A percentile compares a stretch with the other conserved stretches of the same genome.
These are phyloP conservation scores for Vitis rotundifolia DNA, from an alignment of 164 flowering plant species.

Conservation along the genomic window DNA sequence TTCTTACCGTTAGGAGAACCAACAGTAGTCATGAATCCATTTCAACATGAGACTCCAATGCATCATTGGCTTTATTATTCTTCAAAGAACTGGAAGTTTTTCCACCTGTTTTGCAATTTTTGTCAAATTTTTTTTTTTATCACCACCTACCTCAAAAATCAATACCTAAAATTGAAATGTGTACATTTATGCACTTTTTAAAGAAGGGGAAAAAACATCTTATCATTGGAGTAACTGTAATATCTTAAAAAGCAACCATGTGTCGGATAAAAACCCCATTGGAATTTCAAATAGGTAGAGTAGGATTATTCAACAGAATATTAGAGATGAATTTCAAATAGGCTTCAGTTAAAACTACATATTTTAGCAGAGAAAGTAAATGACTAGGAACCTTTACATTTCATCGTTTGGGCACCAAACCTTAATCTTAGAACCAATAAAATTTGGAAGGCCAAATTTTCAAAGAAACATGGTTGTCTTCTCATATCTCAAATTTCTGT, in stretches of 20 bases:
- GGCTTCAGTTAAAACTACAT: no score
- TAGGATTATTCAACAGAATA: no score
- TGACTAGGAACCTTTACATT: no score
- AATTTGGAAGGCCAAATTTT: no score
- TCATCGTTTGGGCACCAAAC: no score
- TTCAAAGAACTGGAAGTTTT: constrained; percentile 20
- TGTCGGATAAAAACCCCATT: no score
- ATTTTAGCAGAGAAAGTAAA: no score
- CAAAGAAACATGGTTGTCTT: no score
- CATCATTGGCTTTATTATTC: constrained; percentile 28
- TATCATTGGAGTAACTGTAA: neutral
- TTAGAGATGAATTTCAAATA: neutral
- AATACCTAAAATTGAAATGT: constrained; percentile 52
- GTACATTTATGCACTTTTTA: neutral
- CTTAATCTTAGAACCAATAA: no score
- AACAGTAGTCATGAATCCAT: constrained; percentile 88
- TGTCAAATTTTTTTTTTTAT: constrained; percentile 34
- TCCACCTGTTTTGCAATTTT: constrained; percentile 25
- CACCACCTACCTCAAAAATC: constrained; percentile 50
- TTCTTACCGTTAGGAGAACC: constrained; percentile 79
- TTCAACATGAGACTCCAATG: constrained; percentile 62
- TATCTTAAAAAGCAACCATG: no score
- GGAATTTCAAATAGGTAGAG: no score
- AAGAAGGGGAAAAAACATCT: neutral
- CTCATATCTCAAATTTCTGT: no score